Evolutionary conservation across 2,329 filamentous ascomycete genomes (phyloP).

Genomic region (Thelonectria rubi): DNA sequence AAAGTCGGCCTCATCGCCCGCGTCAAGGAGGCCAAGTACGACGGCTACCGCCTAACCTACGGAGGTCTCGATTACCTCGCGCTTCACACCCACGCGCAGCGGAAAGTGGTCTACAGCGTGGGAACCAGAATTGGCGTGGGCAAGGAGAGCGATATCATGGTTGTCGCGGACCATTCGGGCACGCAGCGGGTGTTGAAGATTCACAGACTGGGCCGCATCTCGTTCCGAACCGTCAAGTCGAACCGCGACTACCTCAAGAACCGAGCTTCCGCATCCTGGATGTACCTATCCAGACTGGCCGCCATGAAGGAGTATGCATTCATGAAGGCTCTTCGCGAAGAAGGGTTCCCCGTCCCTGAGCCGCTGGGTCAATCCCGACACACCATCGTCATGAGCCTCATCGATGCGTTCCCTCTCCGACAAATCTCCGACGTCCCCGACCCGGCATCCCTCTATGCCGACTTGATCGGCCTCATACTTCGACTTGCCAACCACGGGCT

Average conservation of each 20-base stretch:
- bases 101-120: conserved; percentile 86
- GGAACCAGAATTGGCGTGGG: conserved; percentile 95
- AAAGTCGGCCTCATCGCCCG: conserved; percentile 92
- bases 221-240: conserved; percentile 93
- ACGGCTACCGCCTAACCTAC: conserved; percentile 96
- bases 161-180: conserved; percentile 84
- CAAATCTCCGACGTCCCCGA: conserved; percentile 87
- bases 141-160: conserved; percentile 97
- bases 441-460: conserved; percentile 86
- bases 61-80: conserved; percentile 98
- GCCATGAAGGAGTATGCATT: conserved; percentile 95
- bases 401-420: conserved; percentile 90
- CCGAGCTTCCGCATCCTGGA: conserved; percentile 84
- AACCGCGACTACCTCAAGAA: conserved; percentile 96
- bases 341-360: conserved; percentile 89
- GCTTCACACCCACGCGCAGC: conserved; percentile 85
- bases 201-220: conserved; percentile 93
- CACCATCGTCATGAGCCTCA: conserved; percentile 93
- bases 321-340: conserved; percentile 84
- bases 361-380: conserved; percentile 91
- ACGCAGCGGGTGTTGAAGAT: conserved; percentile 90
- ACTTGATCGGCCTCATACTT: conserved; percentile 87
- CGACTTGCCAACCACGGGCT: conserved; percentile 84
- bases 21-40: conserved; percentile 95
- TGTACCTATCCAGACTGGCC: conserved; percentile 94